phyloP scores from a whole-genome alignment of 225 moss, liverwort and hornwort genomes.

The Physcomitrellopsis africana region DNA sequence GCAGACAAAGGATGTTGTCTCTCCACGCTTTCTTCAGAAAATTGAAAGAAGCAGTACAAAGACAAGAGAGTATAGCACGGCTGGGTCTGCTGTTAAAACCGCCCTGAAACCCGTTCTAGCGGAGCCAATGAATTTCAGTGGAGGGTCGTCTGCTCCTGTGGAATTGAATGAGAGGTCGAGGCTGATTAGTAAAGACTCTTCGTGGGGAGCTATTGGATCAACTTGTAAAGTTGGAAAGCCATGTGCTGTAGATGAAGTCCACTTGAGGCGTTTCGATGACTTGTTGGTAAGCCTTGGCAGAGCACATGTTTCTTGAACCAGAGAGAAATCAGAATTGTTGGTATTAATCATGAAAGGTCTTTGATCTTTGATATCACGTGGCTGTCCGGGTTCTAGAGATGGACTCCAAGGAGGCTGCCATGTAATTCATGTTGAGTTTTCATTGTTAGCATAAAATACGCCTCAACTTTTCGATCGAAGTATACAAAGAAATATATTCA shows the following conservation, averaged over 20 bases:
- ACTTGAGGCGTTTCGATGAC: conserved; percentile 92
- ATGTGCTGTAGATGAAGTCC: conserved; percentile 92
- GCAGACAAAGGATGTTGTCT: conserved; percentile 21
- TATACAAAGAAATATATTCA: conserved; percentile 5
- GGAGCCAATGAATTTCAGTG: conserved; percentile 9
- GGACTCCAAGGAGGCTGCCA: not conserved
- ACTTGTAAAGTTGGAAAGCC: conserved; percentile 66
- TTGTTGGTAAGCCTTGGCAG: conserved; percentile 55
- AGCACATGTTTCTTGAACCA: too few species aligned
- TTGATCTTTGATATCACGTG: too few species aligned
- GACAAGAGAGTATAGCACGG: not conserved
- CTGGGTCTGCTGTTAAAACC: conserved; percentile 1
- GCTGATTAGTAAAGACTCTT: conserved; percentile 52
- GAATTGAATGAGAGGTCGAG: conserved; percentile 45
- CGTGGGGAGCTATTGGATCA: conserved; percentile 51
- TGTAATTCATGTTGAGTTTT: not conserved
- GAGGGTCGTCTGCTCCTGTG: conserved; percentile 39
- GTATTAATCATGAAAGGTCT: too few species aligned
- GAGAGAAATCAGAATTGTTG: too few species aligned
- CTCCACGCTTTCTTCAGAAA: conserved; percentile 5
- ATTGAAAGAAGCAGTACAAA: not conserved
- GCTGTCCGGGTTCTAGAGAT: too few species aligned
- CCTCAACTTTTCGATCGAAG: not conserved
- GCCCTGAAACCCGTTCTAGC: not conserved
- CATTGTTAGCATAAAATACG: not conserved